phyloP scores from a whole-genome alignment of 2,329 filamentous ascomycete species.

The Penicillium corylophilum region DNA sequence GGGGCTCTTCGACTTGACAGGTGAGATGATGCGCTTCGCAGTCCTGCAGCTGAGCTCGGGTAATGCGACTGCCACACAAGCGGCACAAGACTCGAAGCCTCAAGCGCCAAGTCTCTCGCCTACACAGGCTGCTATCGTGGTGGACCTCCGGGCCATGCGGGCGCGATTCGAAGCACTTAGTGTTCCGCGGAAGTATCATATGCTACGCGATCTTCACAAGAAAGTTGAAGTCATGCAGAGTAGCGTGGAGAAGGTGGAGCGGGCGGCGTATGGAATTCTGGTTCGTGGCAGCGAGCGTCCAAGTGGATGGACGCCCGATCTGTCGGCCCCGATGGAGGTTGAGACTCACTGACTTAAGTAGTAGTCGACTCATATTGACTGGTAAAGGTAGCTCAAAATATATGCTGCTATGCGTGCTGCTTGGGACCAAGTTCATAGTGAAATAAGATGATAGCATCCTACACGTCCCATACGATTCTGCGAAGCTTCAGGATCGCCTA shows the following conservation, averaged over 20 bases:
- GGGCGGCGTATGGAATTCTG: slow-evolving; percentile 79
- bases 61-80: slow-evolving; percentile 50
- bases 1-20: slow-evolving; percentile 89
- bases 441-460: too few relatives aligned
- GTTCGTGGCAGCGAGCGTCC: slow-evolving; percentile 86
- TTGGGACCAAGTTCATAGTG: too few relatives aligned
- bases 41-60: slow-evolving; percentile 81
- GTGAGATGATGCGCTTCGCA: slow-evolving; percentile 95
- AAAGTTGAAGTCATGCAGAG: slow-evolving; percentile 85
- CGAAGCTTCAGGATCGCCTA: too few relatives aligned
- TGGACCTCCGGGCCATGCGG: slow-evolving; percentile 76
- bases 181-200: slow-evolving; percentile 51
- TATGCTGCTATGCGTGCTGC: too few relatives aligned
- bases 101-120: slow-evolving; percentile 22
- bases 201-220: slow-evolving; percentile 65
- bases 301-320: slow-evolving; percentile 86
- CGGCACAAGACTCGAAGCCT: neutral
- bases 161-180: slow-evolving; percentile 73
- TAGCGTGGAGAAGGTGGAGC: slow-evolving; percentile 93
- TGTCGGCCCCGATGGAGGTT: slow-evolving; percentile 48
- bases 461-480: too few relatives aligned
- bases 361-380: too few relatives aligned
- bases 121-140: slow-evolving; percentile 65
- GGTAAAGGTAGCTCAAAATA: too few relatives aligned
- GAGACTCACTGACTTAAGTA: slow-evolving; percentile 35